Evolutionary conservation across 2,329 filamentous ascomycete species (phyloP).

Genomic region (Penicillium thymicola): DNA sequence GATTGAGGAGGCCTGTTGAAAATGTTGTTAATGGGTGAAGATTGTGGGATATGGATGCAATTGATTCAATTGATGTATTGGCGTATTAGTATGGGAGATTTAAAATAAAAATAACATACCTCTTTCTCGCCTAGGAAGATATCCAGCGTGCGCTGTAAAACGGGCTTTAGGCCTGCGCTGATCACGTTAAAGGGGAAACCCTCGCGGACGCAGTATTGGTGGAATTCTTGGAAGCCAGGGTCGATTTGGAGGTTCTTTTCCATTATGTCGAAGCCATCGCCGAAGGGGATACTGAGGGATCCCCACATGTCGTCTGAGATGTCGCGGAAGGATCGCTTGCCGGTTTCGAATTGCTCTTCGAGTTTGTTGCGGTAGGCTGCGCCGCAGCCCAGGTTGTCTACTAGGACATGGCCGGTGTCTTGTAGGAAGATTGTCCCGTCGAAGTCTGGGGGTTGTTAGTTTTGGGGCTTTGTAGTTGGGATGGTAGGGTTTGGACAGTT

Average conservation of each 20-base stretch:
- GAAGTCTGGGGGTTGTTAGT: conserved; percentile 51
- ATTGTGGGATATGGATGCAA: no score
- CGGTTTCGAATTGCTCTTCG: conserved; percentile 62
- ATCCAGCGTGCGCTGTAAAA: conserved; percentile 60
- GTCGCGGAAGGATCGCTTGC: conserved; percentile 65
- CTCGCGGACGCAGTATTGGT: conserved; percentile 61
- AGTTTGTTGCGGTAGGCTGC: conserved; percentile 53
- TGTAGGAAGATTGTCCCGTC: conserved; percentile 71
- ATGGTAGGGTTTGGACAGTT: not conserved
- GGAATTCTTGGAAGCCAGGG: conserved; percentile 61
- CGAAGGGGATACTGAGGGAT: conserved; percentile 63
- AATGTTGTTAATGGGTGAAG: not conserved
- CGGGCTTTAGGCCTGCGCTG: conserved; percentile 64
- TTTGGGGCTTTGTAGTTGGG: not conserved
- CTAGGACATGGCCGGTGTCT: conserved; percentile 67
- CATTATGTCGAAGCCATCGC: conserved; percentile 65
- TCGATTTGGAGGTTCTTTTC: conserved; percentile 61
- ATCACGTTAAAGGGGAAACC: conserved; percentile 68
- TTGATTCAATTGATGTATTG: no score
- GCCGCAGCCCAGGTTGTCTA: conserved; percentile 64
- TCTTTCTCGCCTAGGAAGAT: conserved; percentile 62
- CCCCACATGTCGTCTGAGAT: conserved; percentile 72
- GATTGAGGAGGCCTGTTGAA: conserved; percentile 50
- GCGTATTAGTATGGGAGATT: no score
- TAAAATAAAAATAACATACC: conserved; percentile 14